Evolutionary conservation across 768 basidiomycete genomes (phyloP), one percentile per base, ranked within the genome.

Genomic region (Kwoniella sp.): DNA sequence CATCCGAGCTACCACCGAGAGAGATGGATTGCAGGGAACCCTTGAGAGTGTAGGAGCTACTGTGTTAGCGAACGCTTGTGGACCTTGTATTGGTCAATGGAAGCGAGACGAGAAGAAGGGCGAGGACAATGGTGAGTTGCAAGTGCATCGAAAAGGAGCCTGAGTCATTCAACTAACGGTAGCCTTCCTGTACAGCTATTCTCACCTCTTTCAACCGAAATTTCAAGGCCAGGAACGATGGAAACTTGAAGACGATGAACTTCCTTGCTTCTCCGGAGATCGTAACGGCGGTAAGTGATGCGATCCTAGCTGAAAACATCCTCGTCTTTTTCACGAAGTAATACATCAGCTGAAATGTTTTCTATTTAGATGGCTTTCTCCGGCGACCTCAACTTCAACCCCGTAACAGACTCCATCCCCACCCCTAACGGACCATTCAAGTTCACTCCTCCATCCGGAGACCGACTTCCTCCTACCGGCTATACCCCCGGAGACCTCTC

Each of bases 51-150:
- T 97, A 56, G 96, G 96, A n/a, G 96, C 90, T 1, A 84, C 88
- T 55, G 95, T 99, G 24, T 84, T 99, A 36, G 94, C 96, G 6
- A 99, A 99, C 79, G 96, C 96, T 2, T 99, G 96, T 70, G 96
- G 96, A 55, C 96, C 96, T 25, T 99, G 96, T 78, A 99, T 98
- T 71, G 96, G 96, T 50, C 95, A 97, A 87, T 99, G 96, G 96
- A 92, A 97, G 77, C 87, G 96, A 26, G 87, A 88, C 49, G 92
- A 92, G 68, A 87, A 88, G 74, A 85, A 90, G 74, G 88, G 85
- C 49, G 90, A 96, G 80, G 90, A 95, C 74, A 98, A 98, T 79
- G 91, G 91, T 91, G 64, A 57, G 83, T 24, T 49, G 58, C 26
- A 37, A 44, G 5, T 5, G 24, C 25, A 22, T 47, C n/a, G 57